phyloP scores from a whole-genome alignment of 148 eudicot species.

The Fagopyrum homotropicum region DNA sequence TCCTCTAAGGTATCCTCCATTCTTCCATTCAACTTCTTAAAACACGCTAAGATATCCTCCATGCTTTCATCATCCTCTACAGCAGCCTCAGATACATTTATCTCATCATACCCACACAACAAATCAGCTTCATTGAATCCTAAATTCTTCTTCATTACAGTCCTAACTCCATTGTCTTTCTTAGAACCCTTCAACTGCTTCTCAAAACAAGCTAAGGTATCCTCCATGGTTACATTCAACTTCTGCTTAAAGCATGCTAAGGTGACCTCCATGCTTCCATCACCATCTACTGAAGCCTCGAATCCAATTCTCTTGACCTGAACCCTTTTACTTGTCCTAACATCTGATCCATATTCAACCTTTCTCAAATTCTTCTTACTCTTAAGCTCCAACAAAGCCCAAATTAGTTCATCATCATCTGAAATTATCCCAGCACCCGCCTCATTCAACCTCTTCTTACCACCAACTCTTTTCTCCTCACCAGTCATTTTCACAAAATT shows the following conservation, averaged over 20 bases:
- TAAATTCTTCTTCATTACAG: constrained; percentile 19
- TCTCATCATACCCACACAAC: too few relatives aligned
- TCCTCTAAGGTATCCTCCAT: too few relatives aligned
- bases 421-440: constrained; percentile 37
- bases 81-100: too few relatives aligned
- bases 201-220: too few relatives aligned
- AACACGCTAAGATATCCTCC: too few relatives aligned
- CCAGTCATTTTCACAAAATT: constrained; percentile 53
- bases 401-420: constrained; percentile 83
- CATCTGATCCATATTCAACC: constrained; percentile 39
- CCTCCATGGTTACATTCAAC: not conserved
- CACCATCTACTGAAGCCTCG: constrained; percentile 32
- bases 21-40: too few relatives aligned
- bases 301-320: constrained; percentile 23
- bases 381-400: constrained; percentile 60
- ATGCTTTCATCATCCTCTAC: too few relatives aligned
- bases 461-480: constrained; percentile 39
- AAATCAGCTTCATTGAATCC: not conserved
- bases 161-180: constrained; percentile 39
- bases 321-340: constrained; percentile 27
- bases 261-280: constrained; percentile 84
- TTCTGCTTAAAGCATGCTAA: constrained; percentile 87
- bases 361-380: constrained; percentile 45
- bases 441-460: constrained; percentile 51
- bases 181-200: constrained; percentile 59